A percentile compares a stretch with the other conserved stretches of the same genome.
Evolutionary conservation across 345 rosid genomes (phyloP).

Genomic region (Linum lewisii): DNA sequence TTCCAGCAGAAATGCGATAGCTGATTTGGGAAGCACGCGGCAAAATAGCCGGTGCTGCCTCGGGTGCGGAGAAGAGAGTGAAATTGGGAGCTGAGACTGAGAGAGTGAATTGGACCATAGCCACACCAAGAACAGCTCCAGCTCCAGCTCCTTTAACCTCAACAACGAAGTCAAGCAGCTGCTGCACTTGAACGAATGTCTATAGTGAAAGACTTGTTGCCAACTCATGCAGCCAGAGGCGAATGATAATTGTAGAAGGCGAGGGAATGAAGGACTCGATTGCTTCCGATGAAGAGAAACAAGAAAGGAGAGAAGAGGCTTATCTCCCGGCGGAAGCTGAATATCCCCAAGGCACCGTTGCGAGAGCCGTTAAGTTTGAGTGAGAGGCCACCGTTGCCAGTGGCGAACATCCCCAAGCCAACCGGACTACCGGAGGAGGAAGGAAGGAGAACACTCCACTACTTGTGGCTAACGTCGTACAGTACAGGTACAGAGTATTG

Average conservation of each 20-base stretch:
- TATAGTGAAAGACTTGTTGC: conserved; percentile 16
- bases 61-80: conserved; percentile 15
- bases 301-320: too few relatives aligned
- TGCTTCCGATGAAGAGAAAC: too few relatives aligned
- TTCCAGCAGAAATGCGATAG: conserved; percentile 50
- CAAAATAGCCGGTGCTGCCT: conserved; percentile 25
- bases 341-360: too few relatives aligned
- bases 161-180: background rate
- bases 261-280: background rate
- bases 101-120: conserved; percentile 28
- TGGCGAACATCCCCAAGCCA: too few relatives aligned
- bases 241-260: too few relatives aligned
- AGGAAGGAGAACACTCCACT: too few relatives aligned
- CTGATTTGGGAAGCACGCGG: conserved; percentile 31
- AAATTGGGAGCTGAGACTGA: conserved; percentile 24
- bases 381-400: too few relatives aligned
- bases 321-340: too few relatives aligned
- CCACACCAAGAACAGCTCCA: conserved; percentile 15
- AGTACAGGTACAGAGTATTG: too few relatives aligned
- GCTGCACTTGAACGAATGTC: conserved; percentile 29
- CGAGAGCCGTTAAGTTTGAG: too few relatives aligned
- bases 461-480: too few relatives aligned
- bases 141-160: conserved; percentile 11
- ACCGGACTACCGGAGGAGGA: too few relatives aligned
- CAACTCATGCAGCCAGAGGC: conserved; percentile 48